Evolutionary conservation across 116 monocot genomes (phyloP), one percentile per base, ranked within the genome.

Genomic region (Cymodocea nodosa): DNA sequence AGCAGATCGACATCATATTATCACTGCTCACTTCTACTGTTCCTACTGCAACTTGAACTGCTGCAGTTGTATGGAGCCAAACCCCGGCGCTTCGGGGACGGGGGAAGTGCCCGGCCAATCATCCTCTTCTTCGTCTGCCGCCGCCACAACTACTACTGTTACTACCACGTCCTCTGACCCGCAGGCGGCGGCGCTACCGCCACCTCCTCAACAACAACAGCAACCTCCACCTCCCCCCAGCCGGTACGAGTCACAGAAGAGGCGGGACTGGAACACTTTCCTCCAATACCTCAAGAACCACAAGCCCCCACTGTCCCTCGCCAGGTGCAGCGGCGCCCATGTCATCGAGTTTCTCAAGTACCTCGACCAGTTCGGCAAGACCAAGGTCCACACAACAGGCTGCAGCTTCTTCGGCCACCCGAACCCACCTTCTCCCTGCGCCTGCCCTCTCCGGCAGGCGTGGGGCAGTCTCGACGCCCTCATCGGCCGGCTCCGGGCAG

Each of bases 211-310:
- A 6, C 44, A 10, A 4, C 63, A 9, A 18, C 63, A 1, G 11
- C 63, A 11, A 37, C 40, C 35, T 2, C 67, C 48, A 5, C 53
- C 52, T 15, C 59, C 79, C 30, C 82, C 77, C 30, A 84, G 84
- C 65, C 76, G 89, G 15, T 89, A 89, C 70, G 89, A 89, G 70
- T 84, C 89, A 20, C 89, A 89, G 80, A 89, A 89, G 73, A 79
- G 89, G 19, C 82, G 89, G 0, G 89, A 84, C 76, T 88, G 88
- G 88, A 81, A 84, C 81, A 84, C 79, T 1, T 79, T 74, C 74
- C 70, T 70, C 15, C 74, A 79, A 66, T 74, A 79, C 66, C 79
- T 79, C 5, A 64, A 65, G 66, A 74, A 74, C 70, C 79, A 79
- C 65, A 74, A 74, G 50, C 79, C 79, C 52, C 74, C 79, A 52